Percentiles rank a stretch among this genome's conserved stretches.
Conservation (phyloP, 352 stramenopile species). For the Globisporangium lucens region DNA sequence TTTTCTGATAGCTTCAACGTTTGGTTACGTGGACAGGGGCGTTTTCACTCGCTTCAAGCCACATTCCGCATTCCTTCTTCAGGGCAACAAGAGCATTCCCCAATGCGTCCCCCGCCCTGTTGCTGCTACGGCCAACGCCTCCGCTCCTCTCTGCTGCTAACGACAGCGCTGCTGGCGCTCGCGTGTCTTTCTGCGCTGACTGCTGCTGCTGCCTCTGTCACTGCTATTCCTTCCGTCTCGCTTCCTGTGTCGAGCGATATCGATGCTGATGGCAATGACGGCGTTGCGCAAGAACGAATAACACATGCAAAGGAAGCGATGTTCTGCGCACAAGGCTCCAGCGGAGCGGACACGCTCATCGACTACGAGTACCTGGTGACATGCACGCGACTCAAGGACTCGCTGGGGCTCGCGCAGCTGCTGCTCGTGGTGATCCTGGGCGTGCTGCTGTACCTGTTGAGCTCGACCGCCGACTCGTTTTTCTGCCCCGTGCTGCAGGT, state of each 20-base stretch:
- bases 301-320: neutral
- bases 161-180: neutral
- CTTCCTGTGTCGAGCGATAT: neutral
- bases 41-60: neutral
- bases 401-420: conserved; percentile 31
- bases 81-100: neutral
- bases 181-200: neutral
- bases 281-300: neutral
- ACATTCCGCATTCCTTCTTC: neutral
- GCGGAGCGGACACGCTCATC: conserved; percentile 39
- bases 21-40: conserved; percentile 1
- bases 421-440: conserved; percentile 48
- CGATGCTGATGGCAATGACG: neutral
- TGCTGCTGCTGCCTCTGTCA: neutral
- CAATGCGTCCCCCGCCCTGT: neutral
- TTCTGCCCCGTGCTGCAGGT: conserved; percentile 76
- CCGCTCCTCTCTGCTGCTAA: neutral
- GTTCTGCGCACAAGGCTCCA: conserved; percentile 10
- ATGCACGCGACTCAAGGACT: conserved; percentile 47
- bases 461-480: conserved; percentile 80
- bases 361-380: conserved; percentile 68
- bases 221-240: neutral
- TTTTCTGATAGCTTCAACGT: neutral
- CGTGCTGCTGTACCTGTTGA: conserved; percentile 72
- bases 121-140: neutral